Evolutionary conservation across 805 yeast genomes (phyloP).

Genomic region (Sugiyamaella chiloensis): DNA sequence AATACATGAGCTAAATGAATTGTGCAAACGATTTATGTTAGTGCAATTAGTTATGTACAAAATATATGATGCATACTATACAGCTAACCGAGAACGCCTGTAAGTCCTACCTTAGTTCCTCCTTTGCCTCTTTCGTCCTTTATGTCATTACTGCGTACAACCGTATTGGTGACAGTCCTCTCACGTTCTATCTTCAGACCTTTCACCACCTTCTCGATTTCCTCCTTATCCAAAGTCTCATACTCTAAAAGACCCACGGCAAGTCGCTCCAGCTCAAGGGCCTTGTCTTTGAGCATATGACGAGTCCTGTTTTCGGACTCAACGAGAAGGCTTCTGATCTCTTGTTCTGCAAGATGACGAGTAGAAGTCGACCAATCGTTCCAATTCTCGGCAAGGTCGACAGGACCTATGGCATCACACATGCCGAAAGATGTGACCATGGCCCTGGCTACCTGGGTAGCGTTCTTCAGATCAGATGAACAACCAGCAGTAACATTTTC

Average conservation of each 20-base stretch:
- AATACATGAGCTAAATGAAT: no score
- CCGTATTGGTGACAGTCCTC: conserved; percentile 70
- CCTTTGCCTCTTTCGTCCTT: conserved; percentile 25
- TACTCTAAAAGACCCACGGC: conserved; percentile 94
- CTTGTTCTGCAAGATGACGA: conserved; percentile 88
- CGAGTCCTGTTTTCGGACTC: conserved; percentile 80
- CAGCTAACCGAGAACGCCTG: conserved; percentile 3
- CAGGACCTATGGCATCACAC: conserved; percentile 93
- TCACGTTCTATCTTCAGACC: conserved; percentile 74
- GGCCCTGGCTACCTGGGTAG: conserved; percentile 90
- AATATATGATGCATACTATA: neutral
- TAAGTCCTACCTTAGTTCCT: conserved; percentile 9
- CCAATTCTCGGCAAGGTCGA: conserved; percentile 86
- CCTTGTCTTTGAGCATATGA: conserved; percentile 55
- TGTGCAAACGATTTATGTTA: no score
- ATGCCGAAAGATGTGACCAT: conserved; percentile 97
- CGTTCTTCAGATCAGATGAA: conserved; percentile 83
- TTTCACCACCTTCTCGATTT: conserved; percentile 77
- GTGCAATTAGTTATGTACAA: neutral
- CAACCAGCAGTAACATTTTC: conserved; percentile 96
- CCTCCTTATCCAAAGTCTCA: conserved; percentile 89
- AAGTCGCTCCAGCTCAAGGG: conserved; percentile 72
- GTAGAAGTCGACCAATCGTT: conserved; percentile 89
- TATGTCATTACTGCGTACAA: conserved; percentile 49
- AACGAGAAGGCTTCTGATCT: conserved; percentile 72